Conservation (phyloP, 2,329 filamentous ascomycete species). For the Nemania bipapillata region DNA sequence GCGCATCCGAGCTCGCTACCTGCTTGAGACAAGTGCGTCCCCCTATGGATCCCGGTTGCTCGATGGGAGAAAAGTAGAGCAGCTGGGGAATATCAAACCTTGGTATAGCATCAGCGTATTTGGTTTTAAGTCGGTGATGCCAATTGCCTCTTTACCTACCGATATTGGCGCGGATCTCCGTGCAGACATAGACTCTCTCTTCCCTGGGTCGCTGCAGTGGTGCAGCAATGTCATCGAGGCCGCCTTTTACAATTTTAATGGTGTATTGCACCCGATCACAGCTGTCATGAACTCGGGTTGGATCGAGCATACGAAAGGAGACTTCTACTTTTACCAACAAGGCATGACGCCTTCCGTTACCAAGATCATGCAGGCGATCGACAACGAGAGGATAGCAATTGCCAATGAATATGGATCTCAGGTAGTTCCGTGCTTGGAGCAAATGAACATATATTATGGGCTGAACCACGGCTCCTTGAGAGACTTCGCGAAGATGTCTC, state of each 20-base stretch:
- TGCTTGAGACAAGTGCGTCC: slow-evolving; percentile 35
- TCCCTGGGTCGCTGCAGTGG: slow-evolving; percentile 34
- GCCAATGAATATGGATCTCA: slow-evolving; percentile 20
- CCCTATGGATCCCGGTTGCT: slow-evolving; percentile 34
- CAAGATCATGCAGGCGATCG: slow-evolving; percentile 35
- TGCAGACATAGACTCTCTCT: slow-evolving; percentile 20
- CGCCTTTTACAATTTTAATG: slow-evolving; percentile 38
- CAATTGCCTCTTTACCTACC: slow-evolving; percentile 33
- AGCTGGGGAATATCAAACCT: not conserved
- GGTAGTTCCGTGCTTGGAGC: slow-evolving; percentile 27
- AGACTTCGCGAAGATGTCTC: slow-evolving; percentile 30
- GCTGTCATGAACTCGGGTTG: slow-evolving; percentile 36
- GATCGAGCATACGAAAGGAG: slow-evolving; percentile 36
- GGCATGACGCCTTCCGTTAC: slow-evolving; percentile 36
- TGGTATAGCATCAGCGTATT: slow-evolving; percentile 29
- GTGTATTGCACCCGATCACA: slow-evolving; percentile 35
- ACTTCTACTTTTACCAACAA: slow-evolving; percentile 38
- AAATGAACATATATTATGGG: slow-evolving; percentile 34
- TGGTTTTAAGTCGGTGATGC: slow-evolving; percentile 33
- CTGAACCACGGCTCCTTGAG: slow-evolving; percentile 17
- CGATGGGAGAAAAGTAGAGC: slow-evolving; percentile 19
- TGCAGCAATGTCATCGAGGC: slow-evolving; percentile 36
- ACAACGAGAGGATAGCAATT: slow-evolving; percentile 33
- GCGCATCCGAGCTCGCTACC: slow-evolving; percentile 28
- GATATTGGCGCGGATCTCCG: slow-evolving; percentile 16